Percentiles rank a stretch among this genome's conserved stretches.
Evolutionary conservation across 2,329 filamentous ascomycete species (phyloP).

Genomic region (Fusarium chuoi): DNA sequence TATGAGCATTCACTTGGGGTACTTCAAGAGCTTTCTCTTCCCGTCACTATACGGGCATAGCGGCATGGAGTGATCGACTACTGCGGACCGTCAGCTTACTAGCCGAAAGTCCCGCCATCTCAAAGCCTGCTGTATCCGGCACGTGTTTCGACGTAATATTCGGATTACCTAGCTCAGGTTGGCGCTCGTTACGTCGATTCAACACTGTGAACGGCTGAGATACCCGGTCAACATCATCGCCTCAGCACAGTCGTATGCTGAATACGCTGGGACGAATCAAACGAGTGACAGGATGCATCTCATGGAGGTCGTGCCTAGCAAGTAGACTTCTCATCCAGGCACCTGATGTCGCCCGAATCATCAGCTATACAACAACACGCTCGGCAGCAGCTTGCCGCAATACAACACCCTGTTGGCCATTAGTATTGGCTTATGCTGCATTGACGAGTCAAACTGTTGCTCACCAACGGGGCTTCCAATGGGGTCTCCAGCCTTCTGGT

Average conservation of each 20-base stretch:
- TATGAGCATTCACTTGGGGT: too few relatives aligned
- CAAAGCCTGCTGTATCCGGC: not conserved
- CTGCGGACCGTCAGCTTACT: not conserved
- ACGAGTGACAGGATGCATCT: not conserved
- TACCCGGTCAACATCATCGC: not conserved
- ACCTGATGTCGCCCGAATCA: not conserved
- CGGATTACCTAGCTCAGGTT: not conserved
- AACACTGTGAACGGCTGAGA: too few relatives aligned
- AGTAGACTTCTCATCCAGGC: not conserved
- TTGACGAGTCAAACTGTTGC: not conserved
- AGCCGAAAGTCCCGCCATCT: not conserved
- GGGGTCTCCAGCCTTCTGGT: too few relatives aligned
- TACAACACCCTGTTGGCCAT: not conserved
- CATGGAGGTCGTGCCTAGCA: not conserved
- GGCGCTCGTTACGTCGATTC: not conserved
- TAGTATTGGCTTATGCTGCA: not conserved
- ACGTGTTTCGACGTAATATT: not conserved
- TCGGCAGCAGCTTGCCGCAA: too few relatives aligned
- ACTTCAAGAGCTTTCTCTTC: not conserved
- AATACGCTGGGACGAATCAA: not conserved
- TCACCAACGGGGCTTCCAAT: not conserved
- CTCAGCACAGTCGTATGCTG: not conserved
- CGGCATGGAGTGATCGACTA: not conserved
- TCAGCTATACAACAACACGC: not conserved
- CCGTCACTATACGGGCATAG: not conserved